phyloP scores from a whole-genome alignment of 139 green algal genomes.

The Coelastrella sp. region DNA sequence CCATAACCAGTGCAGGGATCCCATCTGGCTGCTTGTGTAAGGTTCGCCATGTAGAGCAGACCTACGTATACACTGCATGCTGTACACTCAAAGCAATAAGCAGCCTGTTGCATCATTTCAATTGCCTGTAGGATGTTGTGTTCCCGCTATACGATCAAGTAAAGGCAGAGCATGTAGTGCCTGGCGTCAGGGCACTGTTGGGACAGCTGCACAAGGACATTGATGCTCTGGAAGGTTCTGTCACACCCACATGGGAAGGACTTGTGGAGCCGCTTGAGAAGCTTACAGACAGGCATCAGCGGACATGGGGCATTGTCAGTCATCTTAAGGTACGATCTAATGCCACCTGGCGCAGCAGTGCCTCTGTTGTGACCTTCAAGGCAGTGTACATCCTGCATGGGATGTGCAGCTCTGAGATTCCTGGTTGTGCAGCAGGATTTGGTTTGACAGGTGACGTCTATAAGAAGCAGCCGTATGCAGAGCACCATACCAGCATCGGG shows the following conservation, averaged over 20 bases:
- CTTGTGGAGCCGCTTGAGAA: slow-evolving; percentile 92
- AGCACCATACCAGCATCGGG: too few species aligned
- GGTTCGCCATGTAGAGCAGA: too few species aligned
- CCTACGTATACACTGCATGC: too few species aligned
- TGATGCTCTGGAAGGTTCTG: slow-evolving; percentile 74
- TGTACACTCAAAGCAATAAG: too few species aligned
- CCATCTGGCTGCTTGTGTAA: too few species aligned
- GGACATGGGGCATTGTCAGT: slow-evolving; percentile 90
- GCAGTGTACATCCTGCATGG: too few species aligned
- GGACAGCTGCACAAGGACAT: slow-evolving; percentile 80
- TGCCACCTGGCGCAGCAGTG: not conserved
- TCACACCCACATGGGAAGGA: slow-evolving; percentile 78
- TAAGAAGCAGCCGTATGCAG: too few species aligned
- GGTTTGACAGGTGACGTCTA: too few species aligned
- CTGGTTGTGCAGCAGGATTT: too few species aligned
- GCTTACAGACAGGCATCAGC: slow-evolving; percentile 82
- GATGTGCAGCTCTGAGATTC: too few species aligned
- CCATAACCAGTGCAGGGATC: too few species aligned
- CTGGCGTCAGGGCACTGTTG: slow-evolving; percentile 85
- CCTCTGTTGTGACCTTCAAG: too few species aligned
- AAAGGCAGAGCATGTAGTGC: slow-evolving; percentile 92
- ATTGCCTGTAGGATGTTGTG: slow-evolving; percentile 58
- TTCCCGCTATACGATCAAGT: slow-evolving; percentile 89
- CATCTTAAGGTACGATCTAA: slow-evolving; percentile 87
- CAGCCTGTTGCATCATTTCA: not conserved